Evolutionary conservation across 257 asterid genomes (phyloP), one percentile per base, ranked within the genome.

Genomic region (Prunella vulgaris): DNA sequence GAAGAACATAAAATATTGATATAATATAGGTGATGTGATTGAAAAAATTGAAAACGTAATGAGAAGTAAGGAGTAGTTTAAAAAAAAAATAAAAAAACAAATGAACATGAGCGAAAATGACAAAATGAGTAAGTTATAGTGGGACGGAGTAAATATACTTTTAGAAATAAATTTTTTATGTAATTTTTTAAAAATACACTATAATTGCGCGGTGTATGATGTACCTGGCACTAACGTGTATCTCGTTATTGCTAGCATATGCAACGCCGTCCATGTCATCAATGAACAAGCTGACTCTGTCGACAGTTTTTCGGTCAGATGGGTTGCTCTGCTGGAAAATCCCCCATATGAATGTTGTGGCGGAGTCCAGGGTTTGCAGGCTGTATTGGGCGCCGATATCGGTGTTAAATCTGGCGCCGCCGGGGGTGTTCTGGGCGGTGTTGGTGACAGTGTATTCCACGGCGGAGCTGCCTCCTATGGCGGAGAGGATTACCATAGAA

Each of bases 221-320:
- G 3, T 73, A 83, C 56, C 56, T 49, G 25, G 56, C 56, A 17
- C 56, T 49, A 8, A 49, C 56, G 18, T 15, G 56, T 10, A 52
- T 52, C 3, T 52, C 14, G 27, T 52, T 52, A 52, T 20, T 9
- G 14, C 14, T 52, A 52, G n/a, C 40, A 8, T 80, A 83, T 0
- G 94, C 87, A 22, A 83, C 83, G 5, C 85, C 92, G 4, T 48
- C 83, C 80, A 86, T 80, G 74, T 87, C 87, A 40, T 90, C 91
- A 1, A 90, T 32, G 8, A 74, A 85, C 46, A 80, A 38, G 75
- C 69, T 75, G 10, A 86, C 88, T 58, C 4, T 73, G 2, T 38
- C 70, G 20, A 81, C 71, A 10, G 58, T 10, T 72, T 78, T 86
- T 7, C 84, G 59, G 14, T 77, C 86, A 5, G 80, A 64, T 0